These are phyloP conservation scores for Lathyrus aphaca DNA, from an alignment of 306 rosid genomes.

Conservation along the genomic window DNA sequence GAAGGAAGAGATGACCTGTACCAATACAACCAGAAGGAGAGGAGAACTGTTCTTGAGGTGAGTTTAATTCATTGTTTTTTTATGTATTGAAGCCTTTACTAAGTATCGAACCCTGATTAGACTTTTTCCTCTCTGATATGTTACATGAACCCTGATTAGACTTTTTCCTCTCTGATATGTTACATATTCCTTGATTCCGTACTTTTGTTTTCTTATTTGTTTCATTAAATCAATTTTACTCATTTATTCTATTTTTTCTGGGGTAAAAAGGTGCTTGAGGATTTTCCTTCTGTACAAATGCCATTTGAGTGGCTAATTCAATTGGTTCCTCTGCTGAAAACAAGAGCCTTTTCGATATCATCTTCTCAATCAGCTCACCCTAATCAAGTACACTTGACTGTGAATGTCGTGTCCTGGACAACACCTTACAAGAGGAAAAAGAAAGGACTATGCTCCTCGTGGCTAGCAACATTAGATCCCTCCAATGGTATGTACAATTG, in stretches of 20 bases:
- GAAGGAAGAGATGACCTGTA: slow-evolving; percentile 98
- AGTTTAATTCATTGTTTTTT: slow-evolving; percentile 25
- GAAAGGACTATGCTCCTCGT: slow-evolving; percentile 79
- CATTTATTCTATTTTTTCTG: background rate
- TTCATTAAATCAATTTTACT: slow-evolving; percentile 22
- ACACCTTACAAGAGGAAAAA: slow-evolving; percentile 82
- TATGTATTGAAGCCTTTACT: slow-evolving; percentile 4
- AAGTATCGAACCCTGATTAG: background rate
- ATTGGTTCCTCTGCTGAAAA: slow-evolving; percentile 85
- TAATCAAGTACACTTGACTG: slow-evolving; percentile 85
- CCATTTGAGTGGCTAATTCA: slow-evolving; percentile 94
- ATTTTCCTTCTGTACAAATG: slow-evolving; percentile 90
- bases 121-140: background rate
- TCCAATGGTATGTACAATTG: slow-evolving; percentile 48
- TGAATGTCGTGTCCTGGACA: slow-evolving; percentile 74
- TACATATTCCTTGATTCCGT: background rate
- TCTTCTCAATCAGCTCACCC: slow-evolving; percentile 73
- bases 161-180: slow-evolving; percentile 13
- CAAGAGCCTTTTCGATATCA: slow-evolving; percentile 86
- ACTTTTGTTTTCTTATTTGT: slow-evolving; percentile 10
- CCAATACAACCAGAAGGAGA: slow-evolving; percentile 93
- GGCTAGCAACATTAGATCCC: slow-evolving; percentile 84
- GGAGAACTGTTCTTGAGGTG: slow-evolving; percentile 92
- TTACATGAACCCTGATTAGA: no score
- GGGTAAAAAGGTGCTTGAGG: slow-evolving; percentile 69